Conservation (phyloP, 495 filamentous ascomycete species). For the Chaetomium cochliodes region DNA sequence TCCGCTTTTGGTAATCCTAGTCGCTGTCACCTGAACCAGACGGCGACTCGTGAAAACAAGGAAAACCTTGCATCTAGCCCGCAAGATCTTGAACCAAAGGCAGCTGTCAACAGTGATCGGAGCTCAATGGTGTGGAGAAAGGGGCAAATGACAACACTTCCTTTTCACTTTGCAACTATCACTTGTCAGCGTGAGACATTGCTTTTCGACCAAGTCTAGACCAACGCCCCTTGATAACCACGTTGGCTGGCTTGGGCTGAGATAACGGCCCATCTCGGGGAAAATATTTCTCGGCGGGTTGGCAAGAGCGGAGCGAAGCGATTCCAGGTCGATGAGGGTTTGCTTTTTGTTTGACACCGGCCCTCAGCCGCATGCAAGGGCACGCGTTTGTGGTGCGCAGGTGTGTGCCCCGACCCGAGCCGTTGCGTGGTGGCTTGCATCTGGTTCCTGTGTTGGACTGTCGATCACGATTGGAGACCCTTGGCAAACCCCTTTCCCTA, state of each 20-base stretch:
- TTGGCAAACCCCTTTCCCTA: slow-evolving; percentile 3
- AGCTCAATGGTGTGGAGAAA: neutral
- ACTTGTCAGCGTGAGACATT: neutral
- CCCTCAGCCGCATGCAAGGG: neutral
- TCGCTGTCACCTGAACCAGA: neutral
- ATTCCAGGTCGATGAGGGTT: neutral
- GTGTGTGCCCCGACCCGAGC: neutral
- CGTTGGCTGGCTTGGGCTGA: neutral
- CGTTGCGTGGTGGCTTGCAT: neutral
- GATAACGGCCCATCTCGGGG: neutral
- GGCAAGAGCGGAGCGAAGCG: neutral
- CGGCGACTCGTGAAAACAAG: neutral
- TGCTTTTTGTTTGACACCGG: neutral
- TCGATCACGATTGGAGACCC: slow-evolving; percentile 3
- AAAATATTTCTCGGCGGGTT: no score
- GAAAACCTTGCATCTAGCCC: neutral
- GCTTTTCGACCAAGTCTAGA: neutral
- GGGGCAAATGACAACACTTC: neutral
- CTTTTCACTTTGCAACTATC: no score
- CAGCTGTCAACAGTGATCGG: neutral
- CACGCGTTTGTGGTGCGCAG: neutral
- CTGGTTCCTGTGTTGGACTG: neutral
- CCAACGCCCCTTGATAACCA: neutral
- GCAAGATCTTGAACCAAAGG: neutral
- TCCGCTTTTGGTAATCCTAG: neutral